Percentiles rank a stretch among this genome's conserved stretches.
Conservation (phyloP, 352 stramenopile genomes). For the Stramenopiles sp. region DNA sequence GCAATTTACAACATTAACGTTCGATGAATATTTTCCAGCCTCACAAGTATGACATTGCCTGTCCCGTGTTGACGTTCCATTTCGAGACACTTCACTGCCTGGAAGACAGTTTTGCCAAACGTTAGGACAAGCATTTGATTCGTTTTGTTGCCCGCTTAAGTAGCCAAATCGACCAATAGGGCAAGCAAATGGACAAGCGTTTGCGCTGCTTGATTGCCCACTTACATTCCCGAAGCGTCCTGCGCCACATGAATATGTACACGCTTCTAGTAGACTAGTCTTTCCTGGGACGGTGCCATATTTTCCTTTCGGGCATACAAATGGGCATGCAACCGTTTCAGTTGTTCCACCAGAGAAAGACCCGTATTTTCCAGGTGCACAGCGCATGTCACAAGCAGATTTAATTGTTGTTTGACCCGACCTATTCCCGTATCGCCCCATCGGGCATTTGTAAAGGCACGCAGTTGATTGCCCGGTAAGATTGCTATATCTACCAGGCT, state of each 20-base stretch:
- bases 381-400: not conserved
- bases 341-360: not conserved
- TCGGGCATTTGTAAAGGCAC: not conserved
- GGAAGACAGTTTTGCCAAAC: too few relatives aligned
- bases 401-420: not conserved
- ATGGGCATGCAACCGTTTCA: not conserved
- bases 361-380: not conserved
- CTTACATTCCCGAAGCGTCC: not conserved
- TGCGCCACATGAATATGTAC: not conserved
- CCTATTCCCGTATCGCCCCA: not conserved
- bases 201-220: not conserved
- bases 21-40: too few relatives aligned
- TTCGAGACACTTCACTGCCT: too few relatives aligned
- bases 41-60: too few relatives aligned
- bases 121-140: not conserved
- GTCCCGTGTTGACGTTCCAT: too few relatives aligned
- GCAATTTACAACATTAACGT: too few relatives aligned
- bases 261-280: not conserved
- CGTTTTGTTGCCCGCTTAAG: not conserved
- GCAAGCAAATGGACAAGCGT: not conserved
- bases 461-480: not conserved
- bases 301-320: not conserved
- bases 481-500: not conserved
- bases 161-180: not conserved
- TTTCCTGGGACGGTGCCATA: not conserved